Evolutionary conservation across 495 filamentous ascomycete genomes (phyloP).

Genomic region (Cercophora sp.): DNA sequence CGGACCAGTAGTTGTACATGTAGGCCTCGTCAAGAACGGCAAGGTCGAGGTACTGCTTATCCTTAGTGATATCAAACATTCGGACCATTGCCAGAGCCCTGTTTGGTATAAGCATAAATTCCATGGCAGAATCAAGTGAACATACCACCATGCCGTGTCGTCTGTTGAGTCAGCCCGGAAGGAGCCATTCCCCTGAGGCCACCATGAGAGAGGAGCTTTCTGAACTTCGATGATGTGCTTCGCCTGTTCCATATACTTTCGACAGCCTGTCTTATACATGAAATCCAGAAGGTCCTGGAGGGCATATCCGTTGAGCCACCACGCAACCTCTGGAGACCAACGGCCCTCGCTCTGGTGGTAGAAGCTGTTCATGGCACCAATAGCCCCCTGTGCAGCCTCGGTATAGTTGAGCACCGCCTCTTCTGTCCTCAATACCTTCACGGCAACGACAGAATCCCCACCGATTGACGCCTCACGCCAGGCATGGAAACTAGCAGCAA

Average conservation of each 20-base stretch:
- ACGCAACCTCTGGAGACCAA: slow-evolving; percentile 31
- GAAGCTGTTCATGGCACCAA: slow-evolving; percentile 38
- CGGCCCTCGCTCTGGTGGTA: slow-evolving; percentile 32
- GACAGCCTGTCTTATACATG: slow-evolving; percentile 30
- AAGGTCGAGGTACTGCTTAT: slow-evolving; percentile 48
- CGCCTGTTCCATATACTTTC: slow-evolving; percentile 32
- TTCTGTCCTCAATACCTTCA: background rate
- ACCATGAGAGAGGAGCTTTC: slow-evolving; percentile 30
- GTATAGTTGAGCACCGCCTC: slow-evolving; percentile 9
- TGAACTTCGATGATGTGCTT: slow-evolving; percentile 31
- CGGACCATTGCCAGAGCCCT: slow-evolving; percentile 58
- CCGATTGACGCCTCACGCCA: no score
- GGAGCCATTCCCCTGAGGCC: slow-evolving; percentile 36
- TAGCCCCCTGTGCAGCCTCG: slow-evolving; percentile 22
- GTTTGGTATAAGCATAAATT: background rate
- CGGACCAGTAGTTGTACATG: slow-evolving; percentile 54
- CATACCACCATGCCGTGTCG: slow-evolving; percentile 60
- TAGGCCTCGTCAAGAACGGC: slow-evolving; percentile 55
- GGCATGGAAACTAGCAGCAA: no score
- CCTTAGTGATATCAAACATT: slow-evolving; percentile 56
- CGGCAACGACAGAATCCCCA: no score
- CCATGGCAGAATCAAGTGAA: background rate
- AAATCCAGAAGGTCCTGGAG: slow-evolving; percentile 36
- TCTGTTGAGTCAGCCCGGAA: slow-evolving; percentile 59
- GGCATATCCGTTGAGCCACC: slow-evolving; percentile 44